Base-by-base conservation (phyloP, 2,329 filamentous ascomycete genomes). In the Fusarium subglutinans region DNA sequence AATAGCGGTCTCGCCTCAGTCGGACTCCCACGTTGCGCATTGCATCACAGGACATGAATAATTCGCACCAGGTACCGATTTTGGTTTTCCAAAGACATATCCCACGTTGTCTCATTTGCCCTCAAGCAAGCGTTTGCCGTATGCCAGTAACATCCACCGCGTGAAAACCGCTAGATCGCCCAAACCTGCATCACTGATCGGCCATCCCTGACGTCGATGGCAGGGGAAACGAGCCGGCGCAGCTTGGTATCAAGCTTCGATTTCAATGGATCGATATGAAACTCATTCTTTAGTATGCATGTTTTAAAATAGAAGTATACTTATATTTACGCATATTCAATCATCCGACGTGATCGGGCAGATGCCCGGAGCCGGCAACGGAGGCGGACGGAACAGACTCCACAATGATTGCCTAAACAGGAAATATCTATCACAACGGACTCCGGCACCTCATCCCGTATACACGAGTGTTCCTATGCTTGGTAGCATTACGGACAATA, bases 81-180 rank as follows among this genome's bases (percentile, higher is more conserved):
- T n/a, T 48, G 28, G 45, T 35, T 67, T 68, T 20, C 22, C 28
- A 41, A 70, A 59, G 15, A 22, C 33, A 51, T 37, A 38, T 33
- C 13, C 15, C 33, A 28, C 41, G 24, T 20, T 26, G 9, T 37
- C 20, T 30, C 8, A 26, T 48, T 47, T 58, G 26, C 26, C 47
- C 45, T 51, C 40, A 54, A 58, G 45, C 38, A 65, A 62, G 45
- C 26, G 58, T 59, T 28, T 59, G 30, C 33, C 15, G 33, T 28
- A 59, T 51, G 66, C 24, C 47, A 28, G 48, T 57, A 51, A 47
- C 41, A 63, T 33, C 41, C 70, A 71, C 66, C 28, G 50, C 59
- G 68, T 74, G 51, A 69, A 55, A 70, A 63, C 35, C 61, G 63
- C 71, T 69, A 56, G 71, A 74, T 74, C 71, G 71, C 28, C 67